These are phyloP conservation scores for Anthoceros angustus DNA, from an alignment of 225 moss, liverwort and hornwort species.

Conservation along the genomic window DNA sequence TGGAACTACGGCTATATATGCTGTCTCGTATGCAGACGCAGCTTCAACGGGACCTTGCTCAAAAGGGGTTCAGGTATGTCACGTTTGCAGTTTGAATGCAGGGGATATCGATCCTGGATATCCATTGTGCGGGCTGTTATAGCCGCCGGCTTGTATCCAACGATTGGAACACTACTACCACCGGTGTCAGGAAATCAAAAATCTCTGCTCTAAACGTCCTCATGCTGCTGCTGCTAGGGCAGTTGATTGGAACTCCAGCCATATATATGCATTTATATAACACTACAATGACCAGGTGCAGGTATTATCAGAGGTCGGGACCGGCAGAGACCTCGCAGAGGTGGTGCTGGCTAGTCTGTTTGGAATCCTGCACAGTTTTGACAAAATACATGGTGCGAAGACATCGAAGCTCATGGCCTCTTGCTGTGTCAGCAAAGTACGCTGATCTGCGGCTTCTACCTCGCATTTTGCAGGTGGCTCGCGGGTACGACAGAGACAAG, in stretches of 20 bases:
- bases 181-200: conserved; percentile 39
- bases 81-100: conserved; percentile 78
- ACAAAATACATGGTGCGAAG: background rate
- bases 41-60: conserved; percentile 78
- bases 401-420: background rate
- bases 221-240: too few species aligned
- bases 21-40: conserved; percentile 87
- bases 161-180: conserved; percentile 80
- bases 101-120: conserved; percentile 87
- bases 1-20: conserved; percentile 71
- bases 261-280: too few species aligned
- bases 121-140: conserved; percentile 80
- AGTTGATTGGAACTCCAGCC: too few species aligned
- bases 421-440: background rate
- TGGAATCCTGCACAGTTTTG: background rate
- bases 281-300: too few species aligned
- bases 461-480: conserved; percentile 1
- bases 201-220: conserved; percentile 69
- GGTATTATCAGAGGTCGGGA: background rate
- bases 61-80: conserved; percentile 95
- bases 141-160: conserved; percentile 89
- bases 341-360: background rate
- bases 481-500: background rate
- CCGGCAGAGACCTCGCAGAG: background rate
- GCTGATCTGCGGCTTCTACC: background rate